A percentile compares a stretch with the other conserved stretches of the same genome.
Conservation (phyloP, 106 monocot species). For the Agapanthus africanus region DNA sequence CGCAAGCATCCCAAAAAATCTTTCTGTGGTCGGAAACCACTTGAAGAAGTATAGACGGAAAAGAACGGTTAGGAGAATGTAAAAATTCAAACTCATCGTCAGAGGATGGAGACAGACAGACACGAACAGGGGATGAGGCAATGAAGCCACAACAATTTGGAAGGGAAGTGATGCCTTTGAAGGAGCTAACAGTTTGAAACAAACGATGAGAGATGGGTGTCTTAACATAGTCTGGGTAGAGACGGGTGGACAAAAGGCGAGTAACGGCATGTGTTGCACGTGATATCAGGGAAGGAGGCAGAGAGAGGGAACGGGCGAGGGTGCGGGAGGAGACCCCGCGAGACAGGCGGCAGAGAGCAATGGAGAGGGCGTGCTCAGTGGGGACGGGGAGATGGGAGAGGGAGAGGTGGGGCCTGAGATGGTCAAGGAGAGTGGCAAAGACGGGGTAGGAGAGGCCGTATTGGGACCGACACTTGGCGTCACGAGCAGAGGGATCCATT, state of each 20-base stretch:
- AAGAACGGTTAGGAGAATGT: slow-evolving; percentile 28
- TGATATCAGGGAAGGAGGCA: slow-evolving; percentile 41
- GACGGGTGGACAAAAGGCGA: slow-evolving; percentile 47
- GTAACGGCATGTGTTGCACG: slow-evolving; percentile 49
- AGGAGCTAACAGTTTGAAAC: slow-evolving; percentile 23
- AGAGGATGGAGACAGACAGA: slow-evolving; percentile 11
- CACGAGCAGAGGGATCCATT: slow-evolving; percentile 38
- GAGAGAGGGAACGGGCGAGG: slow-evolving; percentile 27
- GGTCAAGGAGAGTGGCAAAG: slow-evolving; percentile 39
- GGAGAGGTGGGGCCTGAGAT: slow-evolving; percentile 28
- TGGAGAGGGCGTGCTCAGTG: slow-evolving; percentile 34
- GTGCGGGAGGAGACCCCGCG: slow-evolving; percentile 35
- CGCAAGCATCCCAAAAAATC: slow-evolving; percentile 58
- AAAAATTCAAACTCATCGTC: slow-evolving; percentile 6
- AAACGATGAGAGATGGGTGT: slow-evolving; percentile 33
- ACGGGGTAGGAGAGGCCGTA: slow-evolving; percentile 51
- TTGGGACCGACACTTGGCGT: slow-evolving; percentile 38
- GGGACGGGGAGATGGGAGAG: slow-evolving; percentile 29
- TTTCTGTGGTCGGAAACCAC: slow-evolving; percentile 46
- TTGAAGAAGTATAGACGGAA: slow-evolving; percentile 64
- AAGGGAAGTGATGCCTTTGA: slow-evolving; percentile 35
- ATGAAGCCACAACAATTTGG: slow-evolving; percentile 37
- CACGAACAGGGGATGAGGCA: slow-evolving; percentile 28
- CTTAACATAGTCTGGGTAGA: slow-evolving; percentile 46
- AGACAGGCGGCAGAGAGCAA: slow-evolving; percentile 51